Conservation (phyloP, 768 basidiomycete species). For the Tulasnella sp. region DNA sequence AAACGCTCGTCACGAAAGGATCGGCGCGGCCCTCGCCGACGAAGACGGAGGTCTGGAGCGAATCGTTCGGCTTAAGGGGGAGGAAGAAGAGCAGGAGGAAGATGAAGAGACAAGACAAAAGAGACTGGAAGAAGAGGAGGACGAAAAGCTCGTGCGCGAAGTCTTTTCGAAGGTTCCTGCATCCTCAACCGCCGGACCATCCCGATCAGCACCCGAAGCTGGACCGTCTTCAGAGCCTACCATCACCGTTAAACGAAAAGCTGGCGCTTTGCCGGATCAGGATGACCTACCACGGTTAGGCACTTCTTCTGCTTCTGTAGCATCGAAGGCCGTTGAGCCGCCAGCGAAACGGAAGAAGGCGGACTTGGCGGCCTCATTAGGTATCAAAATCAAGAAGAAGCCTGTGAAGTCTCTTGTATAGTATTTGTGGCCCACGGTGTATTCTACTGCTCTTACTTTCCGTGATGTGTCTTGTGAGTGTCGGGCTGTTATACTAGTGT, state of each 20-base stretch:
- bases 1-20: conserved; percentile 83
- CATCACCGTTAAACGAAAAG: conserved; percentile 82
- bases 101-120: conserved; percentile 68
- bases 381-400: conserved; percentile 64
- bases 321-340: conserved; percentile 43
- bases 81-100: conserved; percentile 55
- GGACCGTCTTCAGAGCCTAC: conserved; percentile 27
- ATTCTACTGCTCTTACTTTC: neutral
- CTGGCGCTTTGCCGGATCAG: conserved; percentile 66
- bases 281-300: conserved; percentile 57
- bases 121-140: conserved; percentile 75
- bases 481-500: neutral
- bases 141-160: conserved; percentile 81
- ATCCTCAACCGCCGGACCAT: conserved; percentile 37
- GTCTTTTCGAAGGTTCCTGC: conserved; percentile 71
- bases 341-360: conserved; percentile 53
- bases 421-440: neutral
- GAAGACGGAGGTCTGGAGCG: conserved; percentile 56
- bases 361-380: conserved; percentile 58
- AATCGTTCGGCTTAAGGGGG: conserved; percentile 50
- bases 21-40: conserved; percentile 59
- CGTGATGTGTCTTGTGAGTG: neutral
- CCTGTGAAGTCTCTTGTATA: conserved; percentile 19
- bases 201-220: conserved; percentile 30
- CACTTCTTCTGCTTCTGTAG: conserved; percentile 52